A percentile compares a stretch with the other conserved stretches of the same genome.
phyloP scores from a whole-genome alignment of 148 eudicot genomes.

The Chenopodium album region DNA sequence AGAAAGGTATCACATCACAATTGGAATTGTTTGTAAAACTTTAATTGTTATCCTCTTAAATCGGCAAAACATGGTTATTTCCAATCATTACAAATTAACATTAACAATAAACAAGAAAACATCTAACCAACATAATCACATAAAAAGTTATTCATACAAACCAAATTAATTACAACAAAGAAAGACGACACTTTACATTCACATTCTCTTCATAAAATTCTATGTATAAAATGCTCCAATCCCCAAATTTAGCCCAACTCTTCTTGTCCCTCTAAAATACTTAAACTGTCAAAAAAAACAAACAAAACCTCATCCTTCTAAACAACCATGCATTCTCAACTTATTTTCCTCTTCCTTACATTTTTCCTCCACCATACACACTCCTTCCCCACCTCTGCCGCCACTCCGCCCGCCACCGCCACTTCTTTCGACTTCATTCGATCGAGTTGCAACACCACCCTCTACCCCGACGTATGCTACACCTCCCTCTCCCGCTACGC shows the following conservation, averaged over 20 bases:
- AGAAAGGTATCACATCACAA: too few relatives aligned
- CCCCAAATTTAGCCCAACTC: slow-evolving; percentile 1
- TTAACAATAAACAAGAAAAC: too few relatives aligned
- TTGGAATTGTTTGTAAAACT: too few relatives aligned
- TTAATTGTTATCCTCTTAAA: too few relatives aligned
- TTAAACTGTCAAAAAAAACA: too few relatives aligned
- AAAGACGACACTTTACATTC: background rate
- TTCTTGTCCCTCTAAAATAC: slow-evolving; percentile 19
- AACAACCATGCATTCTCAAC: background rate
- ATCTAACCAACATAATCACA: too few relatives aligned
- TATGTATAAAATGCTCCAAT: background rate
- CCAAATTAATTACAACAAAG: background rate
- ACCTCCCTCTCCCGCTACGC: slow-evolving; percentile 66
- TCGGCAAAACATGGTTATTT: too few relatives aligned
- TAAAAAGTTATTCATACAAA: too few relatives aligned
- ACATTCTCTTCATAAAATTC: background rate
- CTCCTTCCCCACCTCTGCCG: slow-evolving; percentile 7
- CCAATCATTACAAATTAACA: too few relatives aligned
- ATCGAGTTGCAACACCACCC: slow-evolving; percentile 59
- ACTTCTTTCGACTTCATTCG: slow-evolving; percentile 52
- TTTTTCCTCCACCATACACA: slow-evolving; percentile 14
- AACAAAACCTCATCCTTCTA: background rate
- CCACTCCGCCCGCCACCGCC: slow-evolving; percentile 18
- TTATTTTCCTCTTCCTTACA: background rate
- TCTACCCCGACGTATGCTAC: slow-evolving; percentile 68